Evolutionary conservation across 164 flowering plant genomes (phyloP).

Genomic region (Vitis labrusca): DNA sequence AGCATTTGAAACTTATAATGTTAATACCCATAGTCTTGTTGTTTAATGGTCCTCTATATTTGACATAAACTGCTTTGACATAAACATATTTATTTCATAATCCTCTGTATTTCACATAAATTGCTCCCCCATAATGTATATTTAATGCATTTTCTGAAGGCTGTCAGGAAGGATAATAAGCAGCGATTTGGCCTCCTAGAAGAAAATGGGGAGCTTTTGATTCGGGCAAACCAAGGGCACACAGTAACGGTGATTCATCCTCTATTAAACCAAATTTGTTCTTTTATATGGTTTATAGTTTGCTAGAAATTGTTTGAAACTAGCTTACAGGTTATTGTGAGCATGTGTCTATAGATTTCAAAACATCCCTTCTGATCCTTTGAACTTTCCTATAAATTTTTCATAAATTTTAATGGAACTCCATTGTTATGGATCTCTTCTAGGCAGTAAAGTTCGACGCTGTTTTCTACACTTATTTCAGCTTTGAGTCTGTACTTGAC

Average conservation of each 20-base stretch:
- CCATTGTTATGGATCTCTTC: background rate
- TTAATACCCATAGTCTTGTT: too few relatives aligned
- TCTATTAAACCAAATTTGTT: background rate
- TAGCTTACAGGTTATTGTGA: background rate
- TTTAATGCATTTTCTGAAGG: slow-evolving; percentile 38
- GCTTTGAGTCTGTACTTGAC: background rate
- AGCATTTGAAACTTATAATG: too few relatives aligned
- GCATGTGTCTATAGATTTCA: too few relatives aligned
- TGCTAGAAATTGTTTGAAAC: background rate
- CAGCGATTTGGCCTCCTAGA: slow-evolving; percentile 84
- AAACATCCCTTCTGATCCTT: too few relatives aligned
- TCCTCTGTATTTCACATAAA: background rate
- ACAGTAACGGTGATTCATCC: slow-evolving; percentile 51
- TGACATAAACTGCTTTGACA: too few relatives aligned
- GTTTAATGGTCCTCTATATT: background rate
- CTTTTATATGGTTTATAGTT: background rate
- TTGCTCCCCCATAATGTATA: background rate
- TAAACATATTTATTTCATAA: too few relatives aligned
- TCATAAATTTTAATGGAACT: background rate
- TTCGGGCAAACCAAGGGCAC: slow-evolving; percentile 98
- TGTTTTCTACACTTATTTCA: background rate
- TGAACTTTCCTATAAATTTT: too few relatives aligned
- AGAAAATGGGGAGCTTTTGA: slow-evolving; percentile 80
- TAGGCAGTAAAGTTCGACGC: background rate
- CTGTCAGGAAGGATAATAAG: slow-evolving; percentile 82